Evolutionary conservation across 495 filamentous ascomycete species (phyloP).

Genomic region (Aspergillus indologenus): DNA sequence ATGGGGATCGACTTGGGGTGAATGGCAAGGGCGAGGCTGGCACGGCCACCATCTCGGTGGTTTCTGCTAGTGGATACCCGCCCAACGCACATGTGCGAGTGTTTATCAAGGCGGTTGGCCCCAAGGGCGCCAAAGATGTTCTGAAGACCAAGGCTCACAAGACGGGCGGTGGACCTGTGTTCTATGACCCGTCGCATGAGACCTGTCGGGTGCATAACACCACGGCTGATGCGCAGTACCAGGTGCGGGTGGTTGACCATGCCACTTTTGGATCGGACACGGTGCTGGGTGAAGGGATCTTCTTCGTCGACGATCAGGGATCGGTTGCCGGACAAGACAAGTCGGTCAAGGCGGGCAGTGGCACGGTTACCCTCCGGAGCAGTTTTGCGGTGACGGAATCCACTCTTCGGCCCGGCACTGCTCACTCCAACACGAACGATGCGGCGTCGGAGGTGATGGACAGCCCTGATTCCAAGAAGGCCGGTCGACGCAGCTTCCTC

Average conservation of each 20-base stretch:
- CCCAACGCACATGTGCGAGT: constrained; percentile 77
- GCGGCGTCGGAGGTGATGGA: constrained; percentile 41
- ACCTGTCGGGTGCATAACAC: constrained; percentile 69
- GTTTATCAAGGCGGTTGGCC: constrained; percentile 58
- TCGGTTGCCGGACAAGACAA: constrained; percentile 64
- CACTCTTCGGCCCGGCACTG: constrained; percentile 35
- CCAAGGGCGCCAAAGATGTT: constrained; percentile 71
- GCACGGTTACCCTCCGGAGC: constrained; percentile 65
- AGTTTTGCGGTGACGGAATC: constrained; percentile 48
- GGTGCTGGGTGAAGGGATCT: constrained; percentile 75
- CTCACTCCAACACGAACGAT: constrained; percentile 34
- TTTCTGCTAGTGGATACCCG: constrained; percentile 78
- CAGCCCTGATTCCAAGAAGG: constrained; percentile 51
- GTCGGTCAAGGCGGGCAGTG: constrained; percentile 63
- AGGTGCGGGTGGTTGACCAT: constrained; percentile 78
- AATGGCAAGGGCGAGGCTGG: constrained; percentile 59
- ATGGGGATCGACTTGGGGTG: constrained; percentile 46
- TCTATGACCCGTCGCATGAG: constrained; percentile 64
- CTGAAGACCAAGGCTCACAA: constrained; percentile 84
- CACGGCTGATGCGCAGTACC: constrained; percentile 81
- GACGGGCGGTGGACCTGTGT: constrained; percentile 52
- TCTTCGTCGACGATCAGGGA: constrained; percentile 84
- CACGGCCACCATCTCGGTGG: constrained; percentile 73
- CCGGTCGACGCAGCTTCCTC: constrained; percentile 51
- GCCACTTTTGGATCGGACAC: constrained; percentile 78